Base-by-base conservation (phyloP, 257 asterid genomes). In the Petunia secreta region DNA sequence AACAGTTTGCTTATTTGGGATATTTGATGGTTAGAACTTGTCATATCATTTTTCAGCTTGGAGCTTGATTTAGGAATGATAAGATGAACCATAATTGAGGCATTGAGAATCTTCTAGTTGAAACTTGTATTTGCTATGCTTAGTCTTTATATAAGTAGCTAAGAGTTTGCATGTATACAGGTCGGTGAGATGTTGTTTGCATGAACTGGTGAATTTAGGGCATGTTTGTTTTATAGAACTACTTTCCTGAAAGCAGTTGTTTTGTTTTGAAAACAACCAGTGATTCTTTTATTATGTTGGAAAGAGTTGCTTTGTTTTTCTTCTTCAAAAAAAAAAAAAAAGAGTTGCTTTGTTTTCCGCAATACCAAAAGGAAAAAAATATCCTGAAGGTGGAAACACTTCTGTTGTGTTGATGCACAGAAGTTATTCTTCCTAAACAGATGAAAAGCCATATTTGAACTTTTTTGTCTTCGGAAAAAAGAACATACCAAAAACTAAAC, bases 1-100 rank as follows among this genome's bases (percentile, higher is more conserved):
- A 80, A 71, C 98, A 67, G 92, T 92, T 83, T 90, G 86, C 85
- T 91, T 96, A 85, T 96, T 96, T 65, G 99, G 99, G 80, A 92
- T 96, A 88, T 96, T 96, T 90, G 99, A 96, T 38, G 99, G 99
- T 96, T 82, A 86, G 93, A 83, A 57, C 80, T 36, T 73, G 62
- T 16, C 63, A 3, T 53, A 4, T 63, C 8, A 57, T 58, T 81
- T 53, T 75, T 79, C 62, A 80, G 69, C 64, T 79, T 75, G 67
- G 78, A 38, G 57, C 48, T 46, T 59, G 38, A 62, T 16, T 59
- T 64, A 0, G 78, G 39, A 73, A 34, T 73, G 5, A 73, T 14
- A 73, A 50, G 3, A 50, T 73, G 78, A 73, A 36, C 3, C 25
- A 73, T 50, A 36, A 73, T 13, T 73, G 46, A 50, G 36, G 43